Conservation (phyloP, 2,329 filamentous ascomycete genomes). For the Phaeosphaeria sp. region DNA sequence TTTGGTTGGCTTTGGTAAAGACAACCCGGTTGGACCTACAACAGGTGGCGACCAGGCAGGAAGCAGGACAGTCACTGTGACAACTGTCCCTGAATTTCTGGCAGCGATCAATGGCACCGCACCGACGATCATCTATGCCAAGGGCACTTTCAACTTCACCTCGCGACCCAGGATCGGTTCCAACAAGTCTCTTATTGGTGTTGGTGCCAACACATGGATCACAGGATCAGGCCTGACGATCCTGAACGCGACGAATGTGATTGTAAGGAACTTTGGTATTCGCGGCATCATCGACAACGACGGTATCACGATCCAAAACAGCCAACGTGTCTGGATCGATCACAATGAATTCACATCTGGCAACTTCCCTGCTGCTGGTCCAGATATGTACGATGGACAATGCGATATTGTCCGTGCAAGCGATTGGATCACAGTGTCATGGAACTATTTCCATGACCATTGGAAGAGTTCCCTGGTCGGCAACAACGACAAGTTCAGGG, state of each 20-base stretch:
- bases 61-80: constrained; percentile 38
- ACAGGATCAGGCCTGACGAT: constrained; percentile 61
- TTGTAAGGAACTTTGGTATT: constrained; percentile 68
- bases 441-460: constrained; percentile 63
- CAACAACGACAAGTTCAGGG: constrained; percentile 64
- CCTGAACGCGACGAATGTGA: constrained; percentile 63
- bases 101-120: constrained; percentile 33
- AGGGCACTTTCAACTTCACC: constrained; percentile 52
- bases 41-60: constrained; percentile 40
- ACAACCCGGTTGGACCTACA: constrained; percentile 43
- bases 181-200: constrained; percentile 52
- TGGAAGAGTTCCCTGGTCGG: constrained; percentile 68
- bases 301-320: constrained; percentile 65
- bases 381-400: constrained; percentile 70
- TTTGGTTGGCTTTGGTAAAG: constrained; percentile 42
- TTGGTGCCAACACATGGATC: constrained; percentile 51
- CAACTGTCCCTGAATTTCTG: constrained; percentile 32
- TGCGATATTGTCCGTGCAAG: constrained; percentile 68
- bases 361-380: constrained; percentile 62
- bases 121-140: constrained; percentile 52
- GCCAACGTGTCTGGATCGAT: constrained; percentile 68
- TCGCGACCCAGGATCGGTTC: constrained; percentile 54
- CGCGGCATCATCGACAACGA: constrained; percentile 65
- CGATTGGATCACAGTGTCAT: constrained; percentile 66
- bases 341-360: constrained; percentile 71